phyloP scores from a whole-genome alignment of 345 rosid species.

The Pistacia vera region DNA sequence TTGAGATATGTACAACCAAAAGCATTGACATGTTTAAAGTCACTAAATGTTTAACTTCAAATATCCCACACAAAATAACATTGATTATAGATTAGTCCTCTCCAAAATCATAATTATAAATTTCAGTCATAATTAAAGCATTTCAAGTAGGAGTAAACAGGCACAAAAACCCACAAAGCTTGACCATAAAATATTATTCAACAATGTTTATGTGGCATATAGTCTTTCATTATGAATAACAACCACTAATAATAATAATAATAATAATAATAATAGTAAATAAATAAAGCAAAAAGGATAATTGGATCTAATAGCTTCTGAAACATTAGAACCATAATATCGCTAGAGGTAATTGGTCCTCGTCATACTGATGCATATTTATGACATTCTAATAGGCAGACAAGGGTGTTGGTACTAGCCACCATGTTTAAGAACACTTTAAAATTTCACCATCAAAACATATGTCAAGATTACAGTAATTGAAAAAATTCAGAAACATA shows the following conservation, averaged over 20 bases:
- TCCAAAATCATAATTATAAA: background rate
- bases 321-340: background rate
- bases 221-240: background rate
- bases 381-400: background rate
- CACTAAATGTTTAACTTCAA: background rate
- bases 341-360: background rate
- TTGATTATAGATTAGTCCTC: background rate
- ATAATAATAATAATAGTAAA: background rate
- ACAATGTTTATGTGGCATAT: background rate
- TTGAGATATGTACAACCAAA: constrained; percentile 1
- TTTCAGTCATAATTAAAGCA: background rate
- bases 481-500: background rate
- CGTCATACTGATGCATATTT: background rate
- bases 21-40: background rate
- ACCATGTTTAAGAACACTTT: background rate
- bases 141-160: background rate
- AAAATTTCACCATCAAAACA: background rate
- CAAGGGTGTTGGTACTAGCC: background rate
- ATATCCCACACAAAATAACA: constrained; percentile 9
- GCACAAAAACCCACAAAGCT: background rate
- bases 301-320: background rate
- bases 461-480: background rate
- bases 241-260: background rate
- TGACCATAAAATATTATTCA: background rate
- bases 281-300: background rate